Evolutionary conservation across 352 stramenopile species (phyloP), one percentile per base, ranked within the genome.

Genomic region (Phytophthora pluvialis): DNA sequence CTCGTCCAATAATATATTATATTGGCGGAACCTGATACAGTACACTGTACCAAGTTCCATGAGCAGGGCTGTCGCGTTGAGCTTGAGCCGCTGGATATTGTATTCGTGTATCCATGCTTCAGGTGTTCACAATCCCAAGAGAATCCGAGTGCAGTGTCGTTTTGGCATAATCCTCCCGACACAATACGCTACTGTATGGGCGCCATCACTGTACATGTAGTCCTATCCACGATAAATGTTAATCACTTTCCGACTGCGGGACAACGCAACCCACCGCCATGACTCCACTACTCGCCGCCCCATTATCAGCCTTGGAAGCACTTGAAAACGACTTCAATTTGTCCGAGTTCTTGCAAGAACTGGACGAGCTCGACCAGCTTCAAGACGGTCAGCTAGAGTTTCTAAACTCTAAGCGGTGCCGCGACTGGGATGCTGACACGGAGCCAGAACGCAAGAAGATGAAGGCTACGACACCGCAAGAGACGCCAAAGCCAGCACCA

Each of bases 161-260:
- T 12, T 28, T 50, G 52, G 39, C 52, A 60, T 60, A 50, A 60
- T 51, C 15, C 4, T n/a, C n/a, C n/a, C n/a, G n/a, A n/a, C n/a
- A n/a, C n/a, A n/a, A n/a, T 15, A 59, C 32, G 40, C 8, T 44
- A 5, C 11, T 42, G 36, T 8, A 28, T 51, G 7, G 29, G 45
- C 28, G 31, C 51, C n/a, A 26, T 16, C 45, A 52, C 2, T 21
- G n/a, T n/a, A 8, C 7, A 8, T 7, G n/a, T 7, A 21, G 21
- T 21, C 21, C 21, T 21, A 21, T 21, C 21, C n/a, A 60, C n/a
- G 15, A 38, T 49, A 12, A 5, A 18, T 29, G n/a, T 45, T 50
- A 60, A 58, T 51, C 62, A 64, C 35, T 65, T 66, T 70, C 58
- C 59, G 48, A 71, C 58, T 71, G 56, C 56, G 29, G 42, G 47